These are phyloP conservation scores for Hypoxylon sp. DNA, from an alignment of 2,329 filamentous ascomycete genomes.

Conservation along the genomic window DNA sequence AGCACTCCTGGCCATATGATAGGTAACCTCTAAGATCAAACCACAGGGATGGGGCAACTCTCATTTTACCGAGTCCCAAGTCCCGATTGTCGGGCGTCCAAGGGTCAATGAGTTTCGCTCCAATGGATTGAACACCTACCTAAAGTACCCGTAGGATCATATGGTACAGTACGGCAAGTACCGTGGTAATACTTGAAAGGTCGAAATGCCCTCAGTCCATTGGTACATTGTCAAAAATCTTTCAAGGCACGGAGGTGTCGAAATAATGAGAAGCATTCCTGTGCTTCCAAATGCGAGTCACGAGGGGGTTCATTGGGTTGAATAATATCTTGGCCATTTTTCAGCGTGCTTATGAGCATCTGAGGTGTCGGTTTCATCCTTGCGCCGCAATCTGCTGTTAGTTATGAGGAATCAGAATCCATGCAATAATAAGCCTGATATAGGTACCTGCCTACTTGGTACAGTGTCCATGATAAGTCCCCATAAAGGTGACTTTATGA, in stretches of 20 bases:
- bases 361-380: constrained; percentile 32
- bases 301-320: constrained; percentile 9
- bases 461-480: too few species aligned
- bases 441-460: constrained; percentile 17
- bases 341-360: constrained; percentile 22
- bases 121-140: too few species aligned
- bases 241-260: constrained; percentile 16
- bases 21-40: constrained; percentile 15
- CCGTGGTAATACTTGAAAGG: constrained; percentile 11
- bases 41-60: constrained; percentile 22
- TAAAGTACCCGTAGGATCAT: constrained; percentile 10
- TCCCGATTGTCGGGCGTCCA: too few species aligned
- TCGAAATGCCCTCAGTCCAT: too few species aligned
- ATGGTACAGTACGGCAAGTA: constrained; percentile 12
- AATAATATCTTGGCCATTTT: constrained; percentile 23
- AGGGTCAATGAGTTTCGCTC: too few species aligned
- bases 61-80: constrained; percentile 29
- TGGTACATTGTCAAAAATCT: too few species aligned
- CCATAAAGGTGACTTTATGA: too few species aligned
- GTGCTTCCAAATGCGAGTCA: constrained; percentile 14
- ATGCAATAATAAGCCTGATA: constrained; percentile 26
- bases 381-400: constrained; percentile 25
- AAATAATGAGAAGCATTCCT: constrained; percentile 14
- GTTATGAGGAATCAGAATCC: constrained; percentile 19
- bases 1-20: constrained; percentile 16